Base-by-base conservation (phyloP, 164 flowering plant species). In the Euptelea pleiosperma region DNA sequence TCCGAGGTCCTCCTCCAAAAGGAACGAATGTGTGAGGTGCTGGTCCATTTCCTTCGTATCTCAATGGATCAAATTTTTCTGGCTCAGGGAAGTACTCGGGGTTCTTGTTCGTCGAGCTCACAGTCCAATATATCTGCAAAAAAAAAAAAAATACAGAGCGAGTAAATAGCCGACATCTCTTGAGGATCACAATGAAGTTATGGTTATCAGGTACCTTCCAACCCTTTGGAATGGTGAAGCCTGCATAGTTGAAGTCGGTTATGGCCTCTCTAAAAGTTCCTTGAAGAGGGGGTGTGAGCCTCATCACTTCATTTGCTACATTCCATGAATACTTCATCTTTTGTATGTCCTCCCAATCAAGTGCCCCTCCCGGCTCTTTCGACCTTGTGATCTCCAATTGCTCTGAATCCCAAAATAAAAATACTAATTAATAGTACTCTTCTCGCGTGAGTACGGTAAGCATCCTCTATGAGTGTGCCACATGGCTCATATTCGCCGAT, bases 351-450 rank as follows among this genome's bases (percentile, higher is more conserved):
- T 52, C 41, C 42, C 37, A 31, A 19, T 52, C 26, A 15, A 52
- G 57, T 19, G 10, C 18, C 11, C 33, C 40, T 7, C 34, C 41
- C 6, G n/a, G 2, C 8, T 21, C 41, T 36, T 52, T 52, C 19
- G 55, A 37, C 5, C 14, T 57, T 6, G 61, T 64, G 15, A 71
- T 59, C 58, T 58, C 77, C 46, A 24, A 7, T 66, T 66, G 77
- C 66, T 73, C 77, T 70, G 57, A 37, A 22, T 10, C 10, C 19
- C 37, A 55, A 21, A 16, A 31, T 7, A 52, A 16, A 4, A 52
- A 11, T 7, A 7, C 19, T 11, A 1, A 29, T 50, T 8, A 28
- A 28, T 12, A n/a, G n/a, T n/a, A n/a, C n/a, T n/a, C n/a, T n/a
- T n/a, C n/a, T n/a, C n/a, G n/a, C n/a, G n/a, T n/a, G n/a, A n/a